Evolutionary conservation across 495 filamentous ascomycete species (phyloP), one percentile per base, ranked within the genome.

Genomic region (Thermochaetoides thermophila): DNA sequence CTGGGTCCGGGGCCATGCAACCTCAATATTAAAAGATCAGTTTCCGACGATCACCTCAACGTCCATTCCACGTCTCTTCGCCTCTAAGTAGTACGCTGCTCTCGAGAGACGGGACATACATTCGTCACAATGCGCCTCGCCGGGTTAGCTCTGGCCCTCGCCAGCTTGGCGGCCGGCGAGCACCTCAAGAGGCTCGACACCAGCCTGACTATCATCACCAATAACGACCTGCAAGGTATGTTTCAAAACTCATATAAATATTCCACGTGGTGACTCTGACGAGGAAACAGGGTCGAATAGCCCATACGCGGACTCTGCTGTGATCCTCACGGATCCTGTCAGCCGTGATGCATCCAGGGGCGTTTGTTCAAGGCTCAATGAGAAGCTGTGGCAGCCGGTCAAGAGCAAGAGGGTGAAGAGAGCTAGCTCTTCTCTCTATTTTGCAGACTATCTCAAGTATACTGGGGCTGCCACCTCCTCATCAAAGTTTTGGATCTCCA

Each of bases 151-250:
- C 14, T 27, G 17, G 33, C 40, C 11, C 32, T 49, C n/a, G 43
- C 38, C 17, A 19, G 37, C 23, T 34, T 46, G 15, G 40, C 30
- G 12, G 39, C 39, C 3, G 48, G 47, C 2, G 33, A 31, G 1
- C 59, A 55, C 15, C 57, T 58, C 26, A 46, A 46, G 34, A 31
- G 37, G 5, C 34, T 61, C n/a, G 45, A 54, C 23, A 57, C 59
- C 11, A 48, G 52, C 26, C 31, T 64, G 27, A 55, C 53, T 8
- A 42, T 59, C 26, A 25, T 59, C 20, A 49, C 57, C 29, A 48
- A 50, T 32, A 61, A 62, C 42, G 59, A 62, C 14, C 50, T 62
- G 23, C 55, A 56, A 45, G 60, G 59, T 59, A 39, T n/a, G 44
- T 27, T 3, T 6, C n/a, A n/a, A n/a, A n/a, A n/a, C n/a, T n/a